Conservation (phyloP, 331 rosid species). For the Malus hybrid region DNA sequence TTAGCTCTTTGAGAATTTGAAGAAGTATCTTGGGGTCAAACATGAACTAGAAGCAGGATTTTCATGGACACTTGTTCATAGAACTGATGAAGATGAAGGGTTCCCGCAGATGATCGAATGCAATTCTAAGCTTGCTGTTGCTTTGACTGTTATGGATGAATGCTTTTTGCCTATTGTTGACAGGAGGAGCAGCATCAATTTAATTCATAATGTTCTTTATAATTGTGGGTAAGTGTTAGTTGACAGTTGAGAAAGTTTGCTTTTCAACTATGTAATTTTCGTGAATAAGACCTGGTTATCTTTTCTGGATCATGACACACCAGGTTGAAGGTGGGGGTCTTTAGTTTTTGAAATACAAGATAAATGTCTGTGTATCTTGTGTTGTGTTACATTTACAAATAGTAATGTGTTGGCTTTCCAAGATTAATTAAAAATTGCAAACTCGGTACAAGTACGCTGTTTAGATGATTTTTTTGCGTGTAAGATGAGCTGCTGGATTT, state of each 20-base stretch:
- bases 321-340: neutral
- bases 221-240: slow-evolving; percentile 70
- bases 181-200: slow-evolving; percentile 86
- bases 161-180: slow-evolving; percentile 96
- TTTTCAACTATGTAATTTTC: neutral
- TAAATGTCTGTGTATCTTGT: neutral
- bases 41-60: slow-evolving; percentile 89
- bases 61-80: slow-evolving; percentile 83
- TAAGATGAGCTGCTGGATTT: neutral
- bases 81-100: slow-evolving; percentile 77
- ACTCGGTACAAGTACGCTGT: neutral
- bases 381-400: neutral
- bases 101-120: slow-evolving; percentile 68
- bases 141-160: slow-evolving; percentile 90
- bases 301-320: neutral
- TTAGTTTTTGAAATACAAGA: neutral
- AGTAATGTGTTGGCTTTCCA: neutral
- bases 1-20: slow-evolving; percentile 83
- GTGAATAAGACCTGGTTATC: neutral
- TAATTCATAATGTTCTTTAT: slow-evolving; percentile 76
- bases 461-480: neutral
- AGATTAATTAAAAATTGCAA: neutral
- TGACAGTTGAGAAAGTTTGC: neutral
- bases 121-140: slow-evolving; percentile 94
- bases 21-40: slow-evolving; percentile 80